Evolutionary conservation across 768 basidiomycete genomes (phyloP), one percentile per base, ranked within the genome.

Genomic region (Tricholoma sp.): DNA sequence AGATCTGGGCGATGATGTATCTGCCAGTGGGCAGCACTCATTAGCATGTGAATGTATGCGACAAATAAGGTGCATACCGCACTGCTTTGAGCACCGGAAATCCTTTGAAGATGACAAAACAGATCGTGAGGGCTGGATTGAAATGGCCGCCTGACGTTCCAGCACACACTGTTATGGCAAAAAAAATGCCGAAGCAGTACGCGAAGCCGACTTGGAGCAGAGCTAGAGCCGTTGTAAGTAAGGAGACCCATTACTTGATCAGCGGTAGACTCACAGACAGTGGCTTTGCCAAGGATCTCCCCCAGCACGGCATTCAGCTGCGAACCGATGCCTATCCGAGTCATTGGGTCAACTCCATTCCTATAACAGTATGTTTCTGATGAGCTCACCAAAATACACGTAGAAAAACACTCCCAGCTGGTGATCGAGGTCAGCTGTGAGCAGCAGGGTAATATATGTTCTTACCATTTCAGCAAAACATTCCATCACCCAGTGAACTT

Each of bases 381-480:
- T 28, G 9, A n/a, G 52, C 74, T 57, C 37, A 75, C 81, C 82
- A n/a, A 71, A 72, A 56, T 79, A 82, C 24, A 77, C 76, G 63
- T 84, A 86, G 58, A 88, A 69, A 66, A 85, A 86, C 13, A 81
- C 82, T 11, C 85, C 85, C 36, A 83, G 52, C 84, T 85, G 57
- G 17, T 13, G 37, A 33, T 49, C 50, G 53, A 17, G 34, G 58
- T 57, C 57, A 62, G 17, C 12, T n/a, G 0, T 33, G 47, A 39
- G 20, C 42, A 34, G 7, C 18, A 9, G n/a, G 34, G 17, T 52
- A 17, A 17, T 51, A 3, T n/a, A 32, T 1, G 13, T 6, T 65
- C 68, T 65, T 64, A 86, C 84, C 61, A 74, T 69, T 68, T 89
- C 88, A 8, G 85, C 85, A 39, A 86, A 70, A 60, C 80, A 75